Percentiles rank a stretch among this genome's conserved stretches.
phyloP scores from a whole-genome alignment of 306 rosid species.

The Pterocarpus santalinus region DNA sequence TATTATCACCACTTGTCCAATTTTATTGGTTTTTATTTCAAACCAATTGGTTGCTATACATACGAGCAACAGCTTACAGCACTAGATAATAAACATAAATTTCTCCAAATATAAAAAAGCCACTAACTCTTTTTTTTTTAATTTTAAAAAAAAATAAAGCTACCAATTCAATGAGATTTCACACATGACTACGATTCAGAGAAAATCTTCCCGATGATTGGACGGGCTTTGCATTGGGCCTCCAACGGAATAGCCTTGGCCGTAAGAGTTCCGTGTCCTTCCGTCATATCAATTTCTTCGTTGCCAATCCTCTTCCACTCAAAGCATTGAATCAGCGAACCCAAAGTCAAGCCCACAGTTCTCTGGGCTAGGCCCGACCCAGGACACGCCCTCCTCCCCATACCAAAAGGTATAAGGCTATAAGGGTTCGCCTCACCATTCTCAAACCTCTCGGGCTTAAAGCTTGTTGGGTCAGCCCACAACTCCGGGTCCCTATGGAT shows the following conservation, averaged over 20 bases:
- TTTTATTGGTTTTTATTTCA: too few relatives aligned
- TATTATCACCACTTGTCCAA: too few relatives aligned
- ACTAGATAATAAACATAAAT: not conserved
- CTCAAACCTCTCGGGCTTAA: conserved; percentile 63
- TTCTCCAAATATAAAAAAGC: not conserved
- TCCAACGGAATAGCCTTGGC: conserved; percentile 60
- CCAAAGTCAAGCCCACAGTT: conserved; percentile 54
- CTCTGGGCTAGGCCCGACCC: conserved; percentile 57
- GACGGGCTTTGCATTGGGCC: conserved; percentile 60
- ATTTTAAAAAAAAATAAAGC: not conserved
- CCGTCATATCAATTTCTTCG: conserved; percentile 53
- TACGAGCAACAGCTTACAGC: not conserved
- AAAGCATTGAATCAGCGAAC: conserved; percentile 60
- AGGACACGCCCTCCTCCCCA: conserved; percentile 67
- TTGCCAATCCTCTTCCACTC: conserved; percentile 63
- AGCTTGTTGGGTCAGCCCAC: conserved; percentile 57
- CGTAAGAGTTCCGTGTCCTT: conserved; percentile 51
- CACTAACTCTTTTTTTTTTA: not conserved
- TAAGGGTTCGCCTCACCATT: not conserved
- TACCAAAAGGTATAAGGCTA: conserved; percentile 59
- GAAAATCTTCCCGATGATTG: conserved; percentile 40
- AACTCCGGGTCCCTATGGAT: conserved; percentile 60
- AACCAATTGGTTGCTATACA: too few relatives aligned
- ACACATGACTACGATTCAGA: not conserved
- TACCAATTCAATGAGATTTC: not conserved